phyloP scores from a whole-genome alignment of 768 basidiomycete species.

The Zangia roseola region DNA sequence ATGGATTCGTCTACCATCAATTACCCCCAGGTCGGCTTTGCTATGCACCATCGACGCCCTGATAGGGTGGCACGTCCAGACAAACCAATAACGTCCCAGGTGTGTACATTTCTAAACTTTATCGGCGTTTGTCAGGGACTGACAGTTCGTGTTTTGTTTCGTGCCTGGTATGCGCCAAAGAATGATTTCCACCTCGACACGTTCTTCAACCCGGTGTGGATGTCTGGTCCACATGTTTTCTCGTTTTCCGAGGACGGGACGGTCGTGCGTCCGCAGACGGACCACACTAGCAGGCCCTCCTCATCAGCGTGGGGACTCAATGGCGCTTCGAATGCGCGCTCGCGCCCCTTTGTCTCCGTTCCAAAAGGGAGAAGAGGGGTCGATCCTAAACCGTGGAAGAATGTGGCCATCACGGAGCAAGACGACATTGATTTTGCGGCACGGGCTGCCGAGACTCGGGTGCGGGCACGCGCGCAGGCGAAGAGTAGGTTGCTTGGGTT shows the following conservation, averaged over 20 bases:
- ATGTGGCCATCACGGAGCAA: slow-evolving; percentile 26
- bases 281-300: not conserved
- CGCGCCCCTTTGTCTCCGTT: not conserved
- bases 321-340: too few relatives aligned
- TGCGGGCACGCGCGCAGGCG: not conserved
- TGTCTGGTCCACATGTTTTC: slow-evolving; percentile 23
- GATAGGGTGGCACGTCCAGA: not conserved
- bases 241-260: slow-evolving; percentile 19
- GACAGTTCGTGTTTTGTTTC: not conserved
- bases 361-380: not conserved
- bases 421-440: slow-evolving; percentile 23
- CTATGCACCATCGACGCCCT: not conserved
- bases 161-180: not conserved
- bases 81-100: slow-evolving; percentile 2
- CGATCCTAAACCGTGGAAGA: slow-evolving; percentile 29
- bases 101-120: not conserved
- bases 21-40: not conserved
- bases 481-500: not conserved
- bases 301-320: too few relatives aligned
- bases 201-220: slow-evolving; percentile 42
- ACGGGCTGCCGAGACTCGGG: not conserved
- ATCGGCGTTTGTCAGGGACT: not conserved
- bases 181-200: slow-evolving; percentile 51
- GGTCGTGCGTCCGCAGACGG: slow-evolving; percentile 8
- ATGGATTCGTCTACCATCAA: not conserved